Evolutionary conservation across 192 early-diverging fungal genomes (phyloP).

Genomic region (Backusella tarrabulga): DNA sequence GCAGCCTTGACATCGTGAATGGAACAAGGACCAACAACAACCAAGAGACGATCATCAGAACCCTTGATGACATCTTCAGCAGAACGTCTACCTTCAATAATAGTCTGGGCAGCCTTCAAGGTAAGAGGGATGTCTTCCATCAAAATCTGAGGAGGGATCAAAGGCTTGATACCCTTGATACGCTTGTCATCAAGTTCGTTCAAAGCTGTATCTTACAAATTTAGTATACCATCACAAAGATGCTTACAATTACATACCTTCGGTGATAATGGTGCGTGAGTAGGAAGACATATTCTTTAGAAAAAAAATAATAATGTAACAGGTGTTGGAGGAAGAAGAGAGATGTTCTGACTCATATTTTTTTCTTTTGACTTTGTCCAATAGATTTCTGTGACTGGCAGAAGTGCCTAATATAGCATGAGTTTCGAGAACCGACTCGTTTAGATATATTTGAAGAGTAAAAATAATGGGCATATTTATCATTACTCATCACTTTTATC

Average conservation of each 20-base stretch:
- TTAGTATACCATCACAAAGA: not conserved
- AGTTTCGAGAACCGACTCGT: not conserved
- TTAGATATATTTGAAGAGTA: not conserved
- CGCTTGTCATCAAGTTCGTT: constrained; percentile 94
- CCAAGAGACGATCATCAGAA: constrained; percentile 73
- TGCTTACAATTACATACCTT: not conserved
- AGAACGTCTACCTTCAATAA: constrained; percentile 62
- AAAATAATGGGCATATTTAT: too few species aligned
- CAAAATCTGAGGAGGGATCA: constrained; percentile 89
- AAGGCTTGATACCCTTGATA: constrained; percentile 78
- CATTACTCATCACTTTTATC: too few species aligned
- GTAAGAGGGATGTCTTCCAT: constrained; percentile 88
- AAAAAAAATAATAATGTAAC: not conserved
- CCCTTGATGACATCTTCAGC: constrained; percentile 69
- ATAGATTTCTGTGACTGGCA: constrained; percentile 3
- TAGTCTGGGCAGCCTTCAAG: constrained; percentile 69
- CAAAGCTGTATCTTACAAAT: constrained; percentile 48
- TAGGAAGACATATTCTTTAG: not conserved
- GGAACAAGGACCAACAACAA: constrained; percentile 86
- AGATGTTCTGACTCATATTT: not conserved
- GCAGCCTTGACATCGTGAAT: constrained; percentile 81
- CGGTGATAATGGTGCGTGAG: not conserved
- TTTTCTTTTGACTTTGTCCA: not conserved
- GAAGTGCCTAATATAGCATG: not conserved
- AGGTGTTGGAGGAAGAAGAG: not conserved